A percentile compares a stretch with the other conserved stretches of the same genome.
Conservation (phyloP, 345 rosid genomes). For the Syzygium aqueum region DNA sequence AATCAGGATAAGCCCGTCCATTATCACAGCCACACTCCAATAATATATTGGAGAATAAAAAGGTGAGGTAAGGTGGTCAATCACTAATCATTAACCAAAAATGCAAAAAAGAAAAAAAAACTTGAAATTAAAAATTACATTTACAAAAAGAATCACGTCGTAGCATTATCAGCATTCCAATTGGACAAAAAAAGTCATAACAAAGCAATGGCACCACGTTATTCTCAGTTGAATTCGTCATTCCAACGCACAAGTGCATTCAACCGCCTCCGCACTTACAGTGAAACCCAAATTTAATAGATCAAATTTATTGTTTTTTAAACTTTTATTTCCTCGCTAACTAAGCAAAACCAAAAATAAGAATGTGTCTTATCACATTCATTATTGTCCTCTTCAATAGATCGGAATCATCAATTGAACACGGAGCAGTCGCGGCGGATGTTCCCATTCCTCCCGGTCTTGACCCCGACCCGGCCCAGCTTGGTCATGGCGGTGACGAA, state of each 20-base stretch:
- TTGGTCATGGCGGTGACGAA: conserved; percentile 59
- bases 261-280: neutral
- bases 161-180: neutral
- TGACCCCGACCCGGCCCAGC: conserved; percentile 67
- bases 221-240: neutral
- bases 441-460: conserved; percentile 46
- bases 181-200: neutral
- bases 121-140: neutral
- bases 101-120: neutral
- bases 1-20: neutral
- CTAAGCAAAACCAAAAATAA: neutral
- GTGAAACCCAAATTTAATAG: neutral
- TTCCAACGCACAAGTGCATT: neutral
- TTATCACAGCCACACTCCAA: neutral
- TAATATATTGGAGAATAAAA: neutral
- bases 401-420: conserved; percentile 19
- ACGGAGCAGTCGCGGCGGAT: conserved; percentile 50
- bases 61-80: neutral
- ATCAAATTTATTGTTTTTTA: neutral
- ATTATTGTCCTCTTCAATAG: neutral
- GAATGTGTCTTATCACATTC: neutral
- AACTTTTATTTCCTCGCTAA: neutral
- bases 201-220: neutral
- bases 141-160: neutral
- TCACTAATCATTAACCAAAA: neutral